Evolutionary conservation across 306 rosid genomes (phyloP), one percentile per base, ranked within the genome.

Genomic region (Corylus avellana): DNA sequence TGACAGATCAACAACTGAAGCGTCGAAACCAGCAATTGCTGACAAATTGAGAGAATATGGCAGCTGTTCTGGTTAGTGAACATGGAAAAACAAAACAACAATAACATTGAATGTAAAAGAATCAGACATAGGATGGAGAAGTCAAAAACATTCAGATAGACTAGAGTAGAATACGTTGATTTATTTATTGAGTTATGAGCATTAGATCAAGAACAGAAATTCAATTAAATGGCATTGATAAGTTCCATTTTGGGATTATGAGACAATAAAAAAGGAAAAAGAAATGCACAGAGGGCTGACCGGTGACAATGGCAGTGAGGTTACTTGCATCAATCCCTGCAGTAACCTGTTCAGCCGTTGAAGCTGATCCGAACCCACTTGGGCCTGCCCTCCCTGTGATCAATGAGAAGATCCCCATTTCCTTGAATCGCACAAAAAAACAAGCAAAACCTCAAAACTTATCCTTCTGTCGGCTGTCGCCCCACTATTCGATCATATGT

Each of bases 281-380:
- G 57, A 35, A 22, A 63, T 29, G 25, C 3, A 62, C 12, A 17
- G 35, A 32, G 35, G 35, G 55, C 72, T 46, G 70, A 92, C 98
- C 98, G 0, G 97, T 93, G 73, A 95, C 88, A 80, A 95, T 88
- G 47, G 89, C 96, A 16, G 98, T 93, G 75, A 91, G 88, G 22
- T 81, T 84, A 49, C 67, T 75, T 16, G 93, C 98, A 75, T 93
- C 94, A 62, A 95, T 87, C 78, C 97, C 98, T 32, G 85, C 61
- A 0, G 94, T 88, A 17, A 95, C 97, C 42, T 89, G 84, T 79
- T 91, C 98, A 8, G 98, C 99, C 0, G 98, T 95, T 8, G 99
- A 88, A 53, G 98, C 87, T 20, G 98, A 95, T 80, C 98, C 99
- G 46, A 89, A 93, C 12, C 99, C 99, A 78, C 94, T 95, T 0